Evolutionary conservation across 352 stramenopile genomes (phyloP).

Genomic region (Pilasporangium apinafurcum): DNA sequence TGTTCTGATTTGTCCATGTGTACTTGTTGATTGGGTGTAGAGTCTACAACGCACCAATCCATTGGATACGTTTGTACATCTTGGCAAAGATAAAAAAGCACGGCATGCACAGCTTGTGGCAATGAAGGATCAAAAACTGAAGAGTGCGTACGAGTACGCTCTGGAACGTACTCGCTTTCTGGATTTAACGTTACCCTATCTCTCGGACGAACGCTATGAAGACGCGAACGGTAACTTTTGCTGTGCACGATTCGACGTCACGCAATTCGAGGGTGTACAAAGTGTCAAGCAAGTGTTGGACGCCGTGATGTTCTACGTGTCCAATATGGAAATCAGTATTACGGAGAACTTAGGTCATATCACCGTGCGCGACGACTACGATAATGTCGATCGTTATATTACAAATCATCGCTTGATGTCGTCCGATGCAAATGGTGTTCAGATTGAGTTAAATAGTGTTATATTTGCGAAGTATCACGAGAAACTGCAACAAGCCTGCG

Average conservation of each 20-base stretch:
- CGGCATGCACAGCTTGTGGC: slow-evolving; percentile 18
- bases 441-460: slow-evolving; percentile 32
- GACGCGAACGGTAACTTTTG: slow-evolving; percentile 32
- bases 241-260: slow-evolving; percentile 31
- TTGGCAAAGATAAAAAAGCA: slow-evolving; percentile 18
- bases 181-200: slow-evolving; percentile 20
- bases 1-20: background rate
- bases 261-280: slow-evolving; percentile 15
- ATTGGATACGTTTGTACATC: slow-evolving; percentile 35
- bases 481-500: background rate
- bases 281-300: slow-evolving; percentile 27
- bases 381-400: slow-evolving; percentile 18
- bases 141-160: slow-evolving; percentile 25
- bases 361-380: slow-evolving; percentile 11
- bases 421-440: slow-evolving; percentile 19
- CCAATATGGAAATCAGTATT: slow-evolving; percentile 24
- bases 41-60: slow-evolving; percentile 9
- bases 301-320: slow-evolving; percentile 32
- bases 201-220: slow-evolving; percentile 34
- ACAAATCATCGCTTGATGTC: slow-evolving; percentile 28
- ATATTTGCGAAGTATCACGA: slow-evolving; percentile 21
- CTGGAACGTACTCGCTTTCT: slow-evolving; percentile 39
- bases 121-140: slow-evolving; percentile 30
- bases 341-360: slow-evolving; percentile 4
- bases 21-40: background rate